These are phyloP conservation scores for Apiospora kogelbergensis DNA, from an alignment of 2,329 filamentous ascomycete species.

Conservation along the genomic window DNA sequence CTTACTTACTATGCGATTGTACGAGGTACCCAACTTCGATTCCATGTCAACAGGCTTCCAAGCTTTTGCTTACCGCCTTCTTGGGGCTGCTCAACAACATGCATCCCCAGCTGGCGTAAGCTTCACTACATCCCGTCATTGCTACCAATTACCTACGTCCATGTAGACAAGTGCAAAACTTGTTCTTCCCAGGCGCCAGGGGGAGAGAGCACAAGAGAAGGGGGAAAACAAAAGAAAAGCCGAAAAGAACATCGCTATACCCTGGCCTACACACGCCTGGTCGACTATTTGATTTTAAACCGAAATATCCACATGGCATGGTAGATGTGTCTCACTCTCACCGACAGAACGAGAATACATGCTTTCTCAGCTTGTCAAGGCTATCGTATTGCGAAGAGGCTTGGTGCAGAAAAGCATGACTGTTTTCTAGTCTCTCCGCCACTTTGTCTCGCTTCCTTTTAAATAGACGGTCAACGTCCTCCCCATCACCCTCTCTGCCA, in stretches of 20 bases:
- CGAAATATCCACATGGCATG: constrained; percentile 2
- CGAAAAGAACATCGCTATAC: not conserved
- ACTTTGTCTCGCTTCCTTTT: constrained; percentile 6
- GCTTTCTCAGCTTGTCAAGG: constrained; percentile 1
- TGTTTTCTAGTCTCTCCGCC: constrained; percentile 5
- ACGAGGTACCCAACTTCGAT: no score
- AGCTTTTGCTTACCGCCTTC: constrained; percentile 6
- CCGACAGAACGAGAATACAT: constrained; percentile 9
- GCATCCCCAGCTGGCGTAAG: constrained; percentile 7
- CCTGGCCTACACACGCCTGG: not conserved
- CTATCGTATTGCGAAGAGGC: constrained; percentile 3
- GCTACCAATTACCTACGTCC: not conserved
- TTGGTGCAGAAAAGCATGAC: constrained; percentile 9
- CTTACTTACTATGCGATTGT: not conserved
- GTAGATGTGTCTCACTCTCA: constrained; percentile 7
- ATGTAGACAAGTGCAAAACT: constrained; percentile 1
- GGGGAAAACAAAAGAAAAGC: not conserved
- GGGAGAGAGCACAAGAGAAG: not conserved
- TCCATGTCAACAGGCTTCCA: not conserved
- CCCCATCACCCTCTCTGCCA: not conserved
- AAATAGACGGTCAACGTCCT: constrained; percentile 5
- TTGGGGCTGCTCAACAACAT: constrained; percentile 1
- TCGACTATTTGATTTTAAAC: not conserved
- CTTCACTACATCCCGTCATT: not conserved
- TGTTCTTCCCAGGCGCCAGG: not conserved